Evolutionary conservation across 805 yeast species (phyloP).

Genomic region (Pichia cephalocereana): DNA sequence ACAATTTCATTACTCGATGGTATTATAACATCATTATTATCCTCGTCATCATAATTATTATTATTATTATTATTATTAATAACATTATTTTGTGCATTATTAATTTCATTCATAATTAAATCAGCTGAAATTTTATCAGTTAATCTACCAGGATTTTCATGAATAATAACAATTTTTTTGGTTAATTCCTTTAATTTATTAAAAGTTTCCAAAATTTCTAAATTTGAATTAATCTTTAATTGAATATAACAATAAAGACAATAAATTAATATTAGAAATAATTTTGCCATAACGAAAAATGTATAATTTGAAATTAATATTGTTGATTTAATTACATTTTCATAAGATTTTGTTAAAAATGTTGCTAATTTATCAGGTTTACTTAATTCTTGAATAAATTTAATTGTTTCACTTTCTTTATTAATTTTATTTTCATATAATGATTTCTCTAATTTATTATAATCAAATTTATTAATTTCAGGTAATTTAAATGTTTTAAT

Average conservation of each 20-base stretch:
- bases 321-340: neutral
- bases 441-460: neutral
- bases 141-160: neutral
- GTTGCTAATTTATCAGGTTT: neutral
- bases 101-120: neutral
- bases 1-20: neutral
- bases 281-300: slow-evolving; percentile 7
- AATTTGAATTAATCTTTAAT: neutral
- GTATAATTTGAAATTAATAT: slow-evolving; percentile 1
- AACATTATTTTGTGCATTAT: neutral
- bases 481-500: neutral
- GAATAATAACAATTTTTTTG: neutral
- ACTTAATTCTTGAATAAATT: neutral
- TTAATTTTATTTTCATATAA: neutral
- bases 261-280: slow-evolving; percentile 3
- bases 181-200: neutral
- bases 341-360: slow-evolving; percentile 3
- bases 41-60: too few relatives aligned
- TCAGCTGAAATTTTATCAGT: neutral
- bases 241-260: slow-evolving; percentile 3
- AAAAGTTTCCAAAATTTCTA: neutral
- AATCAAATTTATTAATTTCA: neutral
- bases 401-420: neutral
- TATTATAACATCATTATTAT: too few relatives aligned
- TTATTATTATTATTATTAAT: too few relatives aligned